Base-by-base conservation (phyloP, 2,329 filamentous ascomycete genomes). In the Colletotrichum caudatum region DNA sequence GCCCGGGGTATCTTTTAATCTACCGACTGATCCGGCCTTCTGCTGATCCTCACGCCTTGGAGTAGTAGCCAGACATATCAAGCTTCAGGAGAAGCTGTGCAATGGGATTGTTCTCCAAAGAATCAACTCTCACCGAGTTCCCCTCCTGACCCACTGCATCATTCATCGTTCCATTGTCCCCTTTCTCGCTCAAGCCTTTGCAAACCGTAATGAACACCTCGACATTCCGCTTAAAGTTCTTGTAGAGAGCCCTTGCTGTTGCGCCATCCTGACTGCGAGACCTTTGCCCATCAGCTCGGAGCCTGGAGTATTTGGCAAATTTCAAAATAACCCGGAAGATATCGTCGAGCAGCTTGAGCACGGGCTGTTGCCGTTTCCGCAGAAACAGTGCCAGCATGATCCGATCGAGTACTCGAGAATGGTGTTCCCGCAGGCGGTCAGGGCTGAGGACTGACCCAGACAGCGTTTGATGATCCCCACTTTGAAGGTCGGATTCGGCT, bases 381-480 rank as follows among this genome's bases (percentile, higher is more conserved):
- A 97, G 83, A 18, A 97, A 86, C 0, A 96, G 83, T 0, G 90
- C 89, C 73, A 90, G 89, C 82, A 95, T 88, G 58, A 97, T 94
- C 62, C 90, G 86, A 77, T 97, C 92, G 2, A 97, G 85, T 9
- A 91, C 88, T 44, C 88, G 84, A 73, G 94, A 91, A 75, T 97
- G 94, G 33, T 91, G 88, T 54, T 90, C 87, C 29, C 91, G 86
- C 16, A 97, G 81, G 53, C 88, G 85, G 50, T 91, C 89, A 0
- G 95, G 87, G 18, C 93, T 92, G 74, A 78, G 88, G 84, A 14
- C 84, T 83, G 16, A 82, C 81, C 57, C 85, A 84, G 23, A 88
- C 8, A 75, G 59, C 18, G 69, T 62, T 16, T 72, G 71, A 14
- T 48, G 68, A 23, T 85, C 84, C 1, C 84, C 83, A 1, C 77